Evolutionary conservation across 805 yeast species (phyloP), one percentile per base, ranked within the genome.

Genomic region (Nakazawaea wyomingensis): DNA sequence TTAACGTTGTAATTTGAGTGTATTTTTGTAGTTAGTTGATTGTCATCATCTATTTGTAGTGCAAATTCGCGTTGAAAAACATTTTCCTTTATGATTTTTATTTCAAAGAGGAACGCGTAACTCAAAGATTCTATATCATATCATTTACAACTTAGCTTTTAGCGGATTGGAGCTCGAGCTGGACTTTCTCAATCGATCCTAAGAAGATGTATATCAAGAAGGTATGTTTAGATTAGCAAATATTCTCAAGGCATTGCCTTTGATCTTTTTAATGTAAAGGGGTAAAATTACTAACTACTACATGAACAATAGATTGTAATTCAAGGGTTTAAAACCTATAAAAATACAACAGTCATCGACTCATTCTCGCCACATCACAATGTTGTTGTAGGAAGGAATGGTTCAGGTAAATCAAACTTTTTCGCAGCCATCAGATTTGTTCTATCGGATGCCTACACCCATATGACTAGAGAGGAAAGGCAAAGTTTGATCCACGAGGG

Each of bases 321-420:
- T 43, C 95, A 88, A 58, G 98, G 98, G 28, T 91, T 91, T 69
- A 89, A 88, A 64, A 89, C 98, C 49, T 91, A 89, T 60, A 84
- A 85, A 62, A 83, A 85, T 54, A 80, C 87, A 32, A 85, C 96
- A 0, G 73, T 78, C 4, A 76, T 90, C 10, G 93, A 85, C 33
- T 69, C 77, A 13, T 68, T 93, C 26, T 83, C 95, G 1, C 91
- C 95, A 0, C 78, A 78, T 43, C 84, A 82, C 56, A 91, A 91
- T 63, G 95, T 91, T 17, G 80, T 85, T 13, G 88, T 90, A 26
- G 97, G 97, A 2, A 68, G 96, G 39, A 90, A 90, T 62, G 97
- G 97, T n/a, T 85, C 96, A 7, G 99, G 99, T 7, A 91, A 93
- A 60, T 86, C 96, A 32, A 91, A 93, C 61, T 85, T 91, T 64